Evolutionary conservation across 495 filamentous ascomycete genomes (phyloP).

Genomic region (Podospora didyma): DNA sequence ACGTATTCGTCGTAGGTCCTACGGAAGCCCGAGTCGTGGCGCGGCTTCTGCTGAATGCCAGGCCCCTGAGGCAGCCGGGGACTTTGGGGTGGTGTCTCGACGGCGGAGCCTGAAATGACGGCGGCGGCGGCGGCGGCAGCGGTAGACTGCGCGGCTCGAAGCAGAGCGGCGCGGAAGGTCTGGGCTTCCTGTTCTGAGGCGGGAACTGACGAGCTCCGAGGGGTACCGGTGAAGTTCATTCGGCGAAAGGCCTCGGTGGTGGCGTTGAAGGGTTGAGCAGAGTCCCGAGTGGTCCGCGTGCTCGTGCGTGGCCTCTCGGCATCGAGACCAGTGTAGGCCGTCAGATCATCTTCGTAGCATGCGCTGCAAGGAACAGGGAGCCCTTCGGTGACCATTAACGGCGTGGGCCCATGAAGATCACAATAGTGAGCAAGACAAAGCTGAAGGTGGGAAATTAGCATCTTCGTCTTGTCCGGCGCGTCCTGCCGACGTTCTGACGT

Average conservation of each 20-base stretch:
- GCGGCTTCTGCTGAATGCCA: conserved; percentile 20
- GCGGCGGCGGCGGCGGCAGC: conserved; percentile 7
- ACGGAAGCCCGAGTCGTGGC: conserved; percentile 47
- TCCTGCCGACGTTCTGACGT: background rate
- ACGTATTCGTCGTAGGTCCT: conserved; percentile 56
- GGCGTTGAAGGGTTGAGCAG: conserved; percentile 26
- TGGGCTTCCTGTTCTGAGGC: conserved; percentile 38
- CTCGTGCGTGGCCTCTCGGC: conserved; percentile 33
- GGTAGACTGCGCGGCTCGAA: conserved; percentile 22
- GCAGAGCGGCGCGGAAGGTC: conserved; percentile 35
- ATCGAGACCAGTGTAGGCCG: conserved; percentile 2
- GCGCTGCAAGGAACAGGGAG: conserved; percentile 71
- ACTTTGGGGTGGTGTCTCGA: conserved; percentile 62
- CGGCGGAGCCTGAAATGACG: conserved; percentile 36
- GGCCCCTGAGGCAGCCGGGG: conserved; percentile 42
- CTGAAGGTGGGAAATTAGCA: conserved; percentile 52
- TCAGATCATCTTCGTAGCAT: conserved; percentile 55
- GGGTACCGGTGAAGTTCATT: conserved; percentile 29
- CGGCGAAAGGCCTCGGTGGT: conserved; percentile 40
- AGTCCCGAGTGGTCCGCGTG: conserved; percentile 19
- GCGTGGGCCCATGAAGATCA: conserved; percentile 91
- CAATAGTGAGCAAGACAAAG: conserved; percentile 95
- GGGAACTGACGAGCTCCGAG: conserved; percentile 38
- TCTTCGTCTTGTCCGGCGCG: conserved; percentile 9
- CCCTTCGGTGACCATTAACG: conserved; percentile 90